Evolutionary conservation across 257 asterid genomes (phyloP), one percentile per base, ranked within the genome.

Genomic region (Buddleja alternifolia): DNA sequence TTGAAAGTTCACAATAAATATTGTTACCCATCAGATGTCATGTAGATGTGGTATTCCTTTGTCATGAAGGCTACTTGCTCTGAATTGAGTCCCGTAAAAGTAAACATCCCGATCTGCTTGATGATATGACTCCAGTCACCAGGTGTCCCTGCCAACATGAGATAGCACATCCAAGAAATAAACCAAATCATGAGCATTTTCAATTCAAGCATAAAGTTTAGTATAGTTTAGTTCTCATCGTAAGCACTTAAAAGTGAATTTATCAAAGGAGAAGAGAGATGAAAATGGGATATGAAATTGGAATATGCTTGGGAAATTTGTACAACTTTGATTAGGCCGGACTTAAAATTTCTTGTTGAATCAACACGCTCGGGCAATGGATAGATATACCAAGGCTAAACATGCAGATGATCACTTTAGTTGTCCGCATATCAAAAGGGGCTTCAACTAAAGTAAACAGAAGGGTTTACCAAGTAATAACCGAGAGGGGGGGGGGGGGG

Each of bases 111-210:
- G 23, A 88, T 90, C 74, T 90, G 97, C 83, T 90, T 88, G 60
- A 86, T 56, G 54, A 86, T 87, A 75, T 90, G 95, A 78, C 97
- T 90, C 97, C 93, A 90, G 76, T 90, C 93, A 67, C 97, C 97
- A 5, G 95, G 92, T 20, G 97, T 90, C 64, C 88, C 96, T 90
- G 83, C 67, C 70, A 68, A 50, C 56, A 32, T 14, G 4, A 42
- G 51, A 42, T 40, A 21, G 10, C 57, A 52, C 65, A n/a, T 53
- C 41, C 19, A 42, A n/a, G n/a, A 14, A 46, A 34, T 42, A 10
- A 39, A 25, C 17, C 9, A 61, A 71, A 19, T 29, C 16, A 19
- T 12, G 7, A 66, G 24, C 29, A n/a, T 24, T 29, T 29, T 10
- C 60, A 36, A 17, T 7, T 2, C 23, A 8, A 37, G 23, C 5